phyloP scores from a whole-genome alignment of 2,329 filamentous ascomycete genomes.

The Canariomyces notabilis region DNA sequence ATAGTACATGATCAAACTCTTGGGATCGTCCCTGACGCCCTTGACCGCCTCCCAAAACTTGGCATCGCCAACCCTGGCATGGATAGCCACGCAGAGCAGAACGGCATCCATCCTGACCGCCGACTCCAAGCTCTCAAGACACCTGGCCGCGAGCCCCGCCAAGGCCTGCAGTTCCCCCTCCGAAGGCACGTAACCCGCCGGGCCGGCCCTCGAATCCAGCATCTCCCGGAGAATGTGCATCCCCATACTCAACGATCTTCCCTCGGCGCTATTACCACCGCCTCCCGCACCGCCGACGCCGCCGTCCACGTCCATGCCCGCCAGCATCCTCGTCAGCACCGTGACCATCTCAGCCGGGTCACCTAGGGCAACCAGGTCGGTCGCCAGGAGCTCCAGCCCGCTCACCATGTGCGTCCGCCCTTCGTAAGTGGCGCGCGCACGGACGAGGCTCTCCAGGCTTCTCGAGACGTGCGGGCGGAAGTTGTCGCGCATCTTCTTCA shows the following conservation, averaged over 20 bases:
- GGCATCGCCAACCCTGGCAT: conserved; percentile 55
- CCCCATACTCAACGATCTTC: conserved; percentile 52
- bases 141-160: conserved; percentile 47
- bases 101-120: conserved; percentile 71
- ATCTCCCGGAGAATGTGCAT: conserved; percentile 58
- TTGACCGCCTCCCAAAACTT: conserved; percentile 65
- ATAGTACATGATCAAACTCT: conserved; percentile 76
- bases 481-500: conserved; percentile 60
- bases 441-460: conserved; percentile 62
- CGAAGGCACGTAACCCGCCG: conserved; percentile 42
- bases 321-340: conserved; percentile 48
- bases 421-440: conserved; percentile 62
- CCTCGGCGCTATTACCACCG: conserved; percentile 29
- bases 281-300: conserved; percentile 27
- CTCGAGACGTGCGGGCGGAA: conserved; percentile 64
- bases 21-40: conserved; percentile 62
- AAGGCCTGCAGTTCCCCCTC: conserved; percentile 49
- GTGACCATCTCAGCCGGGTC: conserved; percentile 56
- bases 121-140: conserved; percentile 56
- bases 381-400: conserved; percentile 67
- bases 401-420: conserved; percentile 66
- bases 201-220: conserved; percentile 41
- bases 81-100: conserved; percentile 69
- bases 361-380: conserved; percentile 64
- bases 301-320: conserved; percentile 39